Evolutionary conservation across 306 rosid genomes (phyloP), one percentile per base, ranked within the genome.

Genomic region (Macrotyloma uniflorum): DNA sequence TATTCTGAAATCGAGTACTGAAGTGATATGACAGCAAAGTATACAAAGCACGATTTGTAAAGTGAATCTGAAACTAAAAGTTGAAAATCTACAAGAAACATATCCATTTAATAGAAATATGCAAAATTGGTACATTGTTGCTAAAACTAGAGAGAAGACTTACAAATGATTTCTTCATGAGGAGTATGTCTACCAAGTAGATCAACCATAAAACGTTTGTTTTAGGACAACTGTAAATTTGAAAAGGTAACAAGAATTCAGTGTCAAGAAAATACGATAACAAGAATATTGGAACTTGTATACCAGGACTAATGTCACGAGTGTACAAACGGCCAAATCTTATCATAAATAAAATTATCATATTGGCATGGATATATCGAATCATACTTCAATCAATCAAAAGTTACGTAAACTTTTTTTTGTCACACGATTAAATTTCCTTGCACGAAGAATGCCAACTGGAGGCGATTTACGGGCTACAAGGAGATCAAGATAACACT

Each of bases 151-250:
- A 58, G 70, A 77, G 45, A 76, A 70, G 47, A 82, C 98, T 90
- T 88, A 95, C 99, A 80, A 91, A 95, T 73, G 99, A 90, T 86
- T 93, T 95, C 89, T 93, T 91, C 80, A 43, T 68, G 84, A 90
- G 97, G 64, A 91, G 82, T 76, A 86, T 83, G 69, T 93, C 97
- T 64, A 95, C 98, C 87, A 93, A 85, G 86, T 95, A 93, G 57
- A 80, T 81, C 91, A 95, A 76, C 99, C 98, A 95, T 61, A 91
- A 72, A 66, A 91, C 98, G 75, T 95, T 95, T 43, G 98, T 95
- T 86, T 77, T 90, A 30, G 97, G 94, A 80, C 83, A 93, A 82
- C 98, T 93, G 97, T 82, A 84, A 85, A 82, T 74, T 80, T 77
- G 63, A 49, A 74, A 64, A 83, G 51, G 62, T 46, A 62, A 49